A percentile compares a stretch with the other conserved stretches of the same genome.
Conservation (phyloP, 768 basidiomycete genomes). For the Grammothele lineata region DNA sequence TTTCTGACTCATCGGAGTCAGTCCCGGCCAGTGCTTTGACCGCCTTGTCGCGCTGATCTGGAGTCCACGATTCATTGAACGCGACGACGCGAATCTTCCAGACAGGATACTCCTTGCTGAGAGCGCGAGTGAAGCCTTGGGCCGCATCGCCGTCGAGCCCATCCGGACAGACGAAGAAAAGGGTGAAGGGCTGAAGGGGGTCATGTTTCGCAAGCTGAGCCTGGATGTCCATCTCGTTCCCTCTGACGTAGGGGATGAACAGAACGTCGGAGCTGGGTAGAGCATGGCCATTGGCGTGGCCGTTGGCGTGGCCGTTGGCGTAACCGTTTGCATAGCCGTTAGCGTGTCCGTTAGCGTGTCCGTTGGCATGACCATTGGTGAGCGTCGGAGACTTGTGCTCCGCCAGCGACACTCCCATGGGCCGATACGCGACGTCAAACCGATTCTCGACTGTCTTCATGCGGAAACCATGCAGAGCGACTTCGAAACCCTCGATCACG, state of each 20-base stretch:
- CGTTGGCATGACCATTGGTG: not conserved
- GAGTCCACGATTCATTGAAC: slow-evolving; percentile 21
- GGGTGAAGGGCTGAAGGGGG: not conserved
- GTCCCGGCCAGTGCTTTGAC: not conserved
- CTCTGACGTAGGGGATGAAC: slow-evolving; percentile 13
- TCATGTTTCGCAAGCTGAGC: slow-evolving; percentile 10
- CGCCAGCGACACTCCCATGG: not conserved
- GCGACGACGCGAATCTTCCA: slow-evolving; percentile 29
- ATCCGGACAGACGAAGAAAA: slow-evolving; percentile 25
- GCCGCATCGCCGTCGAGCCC: slow-evolving; percentile 27
- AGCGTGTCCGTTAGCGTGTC: not conserved
- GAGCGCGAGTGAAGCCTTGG: slow-evolving; percentile 27
- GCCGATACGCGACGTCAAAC: slow-evolving; percentile 18
- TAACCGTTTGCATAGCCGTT: not conserved
- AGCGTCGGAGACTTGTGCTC: not conserved
- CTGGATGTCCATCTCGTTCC: slow-evolving; percentile 19
- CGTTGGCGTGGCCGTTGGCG: not conserved
- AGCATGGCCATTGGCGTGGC: not conserved
- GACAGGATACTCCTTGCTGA: slow-evolving; percentile 27
- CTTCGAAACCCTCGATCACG: slow-evolving; percentile 14
- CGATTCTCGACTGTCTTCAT: slow-evolving; percentile 14
- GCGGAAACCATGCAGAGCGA: slow-evolving; percentile 10
- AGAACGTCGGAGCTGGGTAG: too few species aligned
- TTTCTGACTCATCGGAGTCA: slow-evolving; percentile 4
- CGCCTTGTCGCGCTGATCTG: not conserved